Conservation (phyloP, 225 moss, liverwort and hornwort genomes). For the Lunularia cruciata region DNA sequence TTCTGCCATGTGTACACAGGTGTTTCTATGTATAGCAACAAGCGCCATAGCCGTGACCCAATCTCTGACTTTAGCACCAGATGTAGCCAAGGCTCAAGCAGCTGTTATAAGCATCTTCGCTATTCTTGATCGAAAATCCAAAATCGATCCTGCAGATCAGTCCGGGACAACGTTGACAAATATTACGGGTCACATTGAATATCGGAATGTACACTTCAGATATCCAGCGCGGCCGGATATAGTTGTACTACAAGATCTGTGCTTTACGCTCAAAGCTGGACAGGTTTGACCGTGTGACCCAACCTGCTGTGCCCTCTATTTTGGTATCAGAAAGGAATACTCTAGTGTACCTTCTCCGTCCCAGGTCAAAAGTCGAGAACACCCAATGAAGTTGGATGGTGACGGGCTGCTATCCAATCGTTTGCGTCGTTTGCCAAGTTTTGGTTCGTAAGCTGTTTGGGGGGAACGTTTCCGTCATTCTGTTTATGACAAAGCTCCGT, state of each 20-base stretch:
- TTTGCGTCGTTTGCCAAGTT: background rate
- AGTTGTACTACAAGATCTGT: conserved; percentile 27
- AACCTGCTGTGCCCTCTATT: background rate
- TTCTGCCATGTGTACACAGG: background rate
- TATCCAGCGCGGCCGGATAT: conserved; percentile 42
- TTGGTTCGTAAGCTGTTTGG: background rate
- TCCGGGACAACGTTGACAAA: background rate
- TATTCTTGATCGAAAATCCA: conserved; percentile 34
- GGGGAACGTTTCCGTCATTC: background rate
- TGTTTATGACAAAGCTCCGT: background rate
- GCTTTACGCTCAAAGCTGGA: conserved; percentile 39
- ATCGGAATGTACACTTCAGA: conserved; percentile 26
- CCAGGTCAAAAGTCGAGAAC: no score
- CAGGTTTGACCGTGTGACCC: background rate
- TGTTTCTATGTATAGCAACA: conserved; percentile 17
- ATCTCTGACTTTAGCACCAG: conserved; percentile 39
- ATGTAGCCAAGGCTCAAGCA: conserved; percentile 33
- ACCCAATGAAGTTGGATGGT: no score
- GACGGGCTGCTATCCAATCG: no score
- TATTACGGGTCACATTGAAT: conserved; percentile 43
- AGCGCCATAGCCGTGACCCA: conserved; percentile 27
- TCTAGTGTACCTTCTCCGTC: no score
- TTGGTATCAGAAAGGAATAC: no score
- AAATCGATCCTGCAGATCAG: conserved; percentile 33
- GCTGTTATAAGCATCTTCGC: conserved; percentile 34